Percentiles rank a stretch among this genome's conserved stretches.
phyloP scores from a whole-genome alignment of 2,329 filamentous ascomycete species.

The Neonectria faginata region DNA sequence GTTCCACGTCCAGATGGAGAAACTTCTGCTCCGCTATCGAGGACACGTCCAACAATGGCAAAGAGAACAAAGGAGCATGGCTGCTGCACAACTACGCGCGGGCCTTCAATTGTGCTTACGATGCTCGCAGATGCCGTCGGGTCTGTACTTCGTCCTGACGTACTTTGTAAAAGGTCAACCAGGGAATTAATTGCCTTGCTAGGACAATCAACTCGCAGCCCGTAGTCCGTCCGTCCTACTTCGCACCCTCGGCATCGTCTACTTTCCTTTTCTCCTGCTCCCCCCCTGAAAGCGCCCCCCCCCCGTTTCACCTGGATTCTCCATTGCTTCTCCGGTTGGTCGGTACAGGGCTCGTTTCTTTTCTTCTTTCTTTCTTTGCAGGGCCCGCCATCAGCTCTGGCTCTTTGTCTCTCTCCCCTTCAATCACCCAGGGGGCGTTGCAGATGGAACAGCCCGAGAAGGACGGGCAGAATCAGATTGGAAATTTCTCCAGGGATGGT shows the following conservation, averaged over 20 bases:
- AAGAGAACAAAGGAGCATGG: slow-evolving; percentile 4
- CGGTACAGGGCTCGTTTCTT: slow-evolving; percentile 10
- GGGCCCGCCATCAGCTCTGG: slow-evolving; percentile 7
- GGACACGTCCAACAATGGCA: not conserved
- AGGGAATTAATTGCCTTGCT: not conserved
- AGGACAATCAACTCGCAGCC: slow-evolving; percentile 19
- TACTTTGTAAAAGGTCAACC: not conserved
- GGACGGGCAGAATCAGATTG: not conserved
- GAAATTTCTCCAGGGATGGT: not conserved
- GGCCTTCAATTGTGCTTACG: not conserved
- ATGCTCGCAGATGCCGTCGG: slow-evolving; percentile 1
- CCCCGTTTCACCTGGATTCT: slow-evolving; percentile 23
- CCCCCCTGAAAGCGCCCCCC: slow-evolving; percentile 9
- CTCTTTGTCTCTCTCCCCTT: slow-evolving; percentile 10
- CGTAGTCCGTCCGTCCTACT: not conserved
- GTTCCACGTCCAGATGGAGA: not conserved
- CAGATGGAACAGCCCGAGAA: not conserved
- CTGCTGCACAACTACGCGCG: not conserved
- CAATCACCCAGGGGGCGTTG: slow-evolving; percentile 12
- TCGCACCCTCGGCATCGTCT: slow-evolving; percentile 16
- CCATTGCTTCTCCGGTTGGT: slow-evolving; percentile 18
- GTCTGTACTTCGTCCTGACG: not conserved
- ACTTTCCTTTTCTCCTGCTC: slow-evolving; percentile 11
- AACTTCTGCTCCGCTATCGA: not conserved
- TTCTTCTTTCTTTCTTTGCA: not conserved